Evolutionary conservation across 345 rosid genomes (phyloP), one percentile per base, ranked within the genome.

Genomic region (Cochlearia excelsa): DNA sequence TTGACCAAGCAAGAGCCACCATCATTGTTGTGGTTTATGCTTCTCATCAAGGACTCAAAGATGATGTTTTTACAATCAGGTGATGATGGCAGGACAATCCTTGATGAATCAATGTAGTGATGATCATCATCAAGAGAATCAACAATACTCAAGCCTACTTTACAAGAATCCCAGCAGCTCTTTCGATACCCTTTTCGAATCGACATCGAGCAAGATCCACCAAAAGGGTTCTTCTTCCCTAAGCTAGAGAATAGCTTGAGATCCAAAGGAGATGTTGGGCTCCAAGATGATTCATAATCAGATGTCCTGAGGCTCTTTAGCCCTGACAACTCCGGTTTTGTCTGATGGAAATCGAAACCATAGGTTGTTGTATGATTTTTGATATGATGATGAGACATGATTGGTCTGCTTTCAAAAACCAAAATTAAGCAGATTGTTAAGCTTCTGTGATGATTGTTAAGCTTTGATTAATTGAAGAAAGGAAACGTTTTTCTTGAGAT

Each of bases 241-340:
- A 81, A 47, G 69, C 60, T 76, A 3, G 88, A 77, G 54, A 88
- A 79, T 66, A 80, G 67, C 71, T 78, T 81, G 57, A 79, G 74
- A 71, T 90, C 99, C 27, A 94, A 71, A 65, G 96, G 96, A 51
- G 99, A 90, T 26, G 88, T 90, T 44, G 99, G 97, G 74, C 99
- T 94, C 66, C 85, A 74, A 8, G 78, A 76, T 9, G 90, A 73
- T 52, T 90, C 99, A 48, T 69, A 74, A 70, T 94, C 95, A 3
- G 77, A 3, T 79, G 77, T 37, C 62, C 51, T 72, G 63, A 59
- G 77, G 30, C 58, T 80, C 42, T 69, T 67, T n/a, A 64, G 63
- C 38, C 76, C 57, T 16, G 64, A 57, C 26, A 45, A 40, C 56
- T 65, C 72, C 54, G 73, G 52, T 51, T 59, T 71, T 30, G 59